These are phyloP conservation scores for Tricholomella constricta DNA, from an alignment of 768 basidiomycete species.

Conservation along the genomic window DNA sequence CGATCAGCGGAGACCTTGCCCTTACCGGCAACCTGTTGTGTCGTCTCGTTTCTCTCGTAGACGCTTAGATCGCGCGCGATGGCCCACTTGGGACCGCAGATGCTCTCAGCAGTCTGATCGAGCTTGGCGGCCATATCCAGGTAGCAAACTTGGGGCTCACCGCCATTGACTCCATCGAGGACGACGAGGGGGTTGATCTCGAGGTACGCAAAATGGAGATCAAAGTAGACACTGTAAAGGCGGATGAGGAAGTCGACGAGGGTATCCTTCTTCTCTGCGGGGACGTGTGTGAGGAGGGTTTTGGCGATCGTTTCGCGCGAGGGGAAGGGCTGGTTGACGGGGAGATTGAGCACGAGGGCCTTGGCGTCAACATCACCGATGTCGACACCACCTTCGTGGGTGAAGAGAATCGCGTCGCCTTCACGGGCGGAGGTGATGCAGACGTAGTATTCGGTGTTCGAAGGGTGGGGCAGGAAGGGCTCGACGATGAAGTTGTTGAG, in stretches of 20 bases:
- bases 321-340: constrained; percentile 78
- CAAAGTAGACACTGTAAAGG: constrained; percentile 96
- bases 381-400: constrained; percentile 98
- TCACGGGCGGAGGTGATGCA: constrained; percentile 96
- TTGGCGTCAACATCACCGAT: constrained; percentile 98
- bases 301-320: constrained; percentile 72
- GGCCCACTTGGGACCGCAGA: constrained; percentile 99
- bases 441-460: constrained; percentile 95
- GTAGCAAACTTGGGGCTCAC: constrained; percentile 83
- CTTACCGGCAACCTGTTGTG: constrained; percentile 44
- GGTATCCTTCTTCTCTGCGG: constrained; percentile 84
- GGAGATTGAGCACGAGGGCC: constrained; percentile 85
- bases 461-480: constrained; percentile 96
- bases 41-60: constrained; percentile 51
- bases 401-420: constrained; percentile 96
- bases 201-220: constrained; percentile 99
- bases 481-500: constrained; percentile 98
- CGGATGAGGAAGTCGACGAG: constrained; percentile 94
- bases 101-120: constrained; percentile 97
- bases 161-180: constrained; percentile 73
- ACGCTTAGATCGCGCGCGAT: constrained; percentile 89
- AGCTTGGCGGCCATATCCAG: constrained; percentile 99
- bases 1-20: constrained; percentile 80
- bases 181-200: constrained; percentile 99
- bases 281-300: constrained; percentile 81